Percentiles rank a stretch among this genome's conserved stretches.
Evolutionary conservation across 2,329 filamentous ascomycete species (phyloP).

Genomic region (Sarocladium kiliense): DNA sequence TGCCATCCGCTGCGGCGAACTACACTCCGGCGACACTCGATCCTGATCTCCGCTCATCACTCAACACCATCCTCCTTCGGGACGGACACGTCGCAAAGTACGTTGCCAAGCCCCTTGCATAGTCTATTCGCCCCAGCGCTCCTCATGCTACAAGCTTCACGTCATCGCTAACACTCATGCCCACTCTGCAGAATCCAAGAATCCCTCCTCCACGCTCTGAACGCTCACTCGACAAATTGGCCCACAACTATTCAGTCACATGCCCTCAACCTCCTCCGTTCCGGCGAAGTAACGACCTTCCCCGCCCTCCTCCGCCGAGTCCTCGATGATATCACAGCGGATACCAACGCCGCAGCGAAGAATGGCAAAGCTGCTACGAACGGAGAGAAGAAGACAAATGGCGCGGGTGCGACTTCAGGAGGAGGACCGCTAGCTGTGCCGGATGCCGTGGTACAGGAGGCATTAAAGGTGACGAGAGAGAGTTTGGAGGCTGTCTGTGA

Average conservation of each 20-base stretch:
- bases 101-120: slow-evolving; percentile 11
- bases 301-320: slow-evolving; percentile 56
- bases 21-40: slow-evolving; percentile 58
- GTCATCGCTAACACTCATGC: slow-evolving; percentile 2
- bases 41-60: slow-evolving; percentile 56
- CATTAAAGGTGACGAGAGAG: slow-evolving; percentile 54
- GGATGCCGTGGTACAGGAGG: slow-evolving; percentile 54
- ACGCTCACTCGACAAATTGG: slow-evolving; percentile 57
- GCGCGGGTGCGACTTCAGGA: slow-evolving; percentile 14
- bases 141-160: neutral
- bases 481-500: slow-evolving; percentile 47
- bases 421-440: slow-evolving; percentile 48
- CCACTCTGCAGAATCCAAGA: slow-evolving; percentile 52
- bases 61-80: slow-evolving; percentile 53
- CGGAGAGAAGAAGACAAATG: slow-evolving; percentile 20
- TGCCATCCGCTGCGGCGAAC: slow-evolving; percentile 52
- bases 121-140: neutral
- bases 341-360: slow-evolving; percentile 26
- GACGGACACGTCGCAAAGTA: slow-evolving; percentile 58
- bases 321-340: slow-evolving; percentile 55
- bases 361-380: slow-evolving; percentile 24
- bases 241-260: slow-evolving; percentile 55
- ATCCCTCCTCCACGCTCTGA: slow-evolving; percentile 55
- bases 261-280: slow-evolving; percentile 55
- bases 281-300: slow-evolving; percentile 54